A percentile compares a stretch with the other conserved stretches of the same genome.
Evolutionary conservation across 2,329 filamentous ascomycete species (phyloP).

Genomic region (Colletotrichum sp.): DNA sequence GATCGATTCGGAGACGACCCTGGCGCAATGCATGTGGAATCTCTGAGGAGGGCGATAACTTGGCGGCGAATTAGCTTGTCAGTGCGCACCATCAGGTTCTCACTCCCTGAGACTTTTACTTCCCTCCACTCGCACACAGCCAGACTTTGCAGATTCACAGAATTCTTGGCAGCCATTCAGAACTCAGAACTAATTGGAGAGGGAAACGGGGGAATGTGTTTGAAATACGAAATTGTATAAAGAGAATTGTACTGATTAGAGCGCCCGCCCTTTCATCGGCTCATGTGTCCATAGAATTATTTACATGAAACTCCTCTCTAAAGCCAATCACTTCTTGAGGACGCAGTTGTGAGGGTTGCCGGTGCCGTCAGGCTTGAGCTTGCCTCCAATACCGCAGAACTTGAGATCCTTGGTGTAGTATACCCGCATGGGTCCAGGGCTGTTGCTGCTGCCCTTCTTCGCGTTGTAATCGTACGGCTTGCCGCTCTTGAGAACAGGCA

Average conservation of each 20-base stretch:
- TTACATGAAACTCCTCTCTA: background rate
- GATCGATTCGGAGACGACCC: no score
- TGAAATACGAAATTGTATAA: background rate
- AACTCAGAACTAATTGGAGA: no score
- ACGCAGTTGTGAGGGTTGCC: background rate
- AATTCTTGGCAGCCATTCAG: no score
- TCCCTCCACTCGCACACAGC: no score
- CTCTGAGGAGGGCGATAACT: no score
- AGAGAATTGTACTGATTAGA: background rate
- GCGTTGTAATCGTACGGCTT: background rate
- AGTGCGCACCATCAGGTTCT: no score
- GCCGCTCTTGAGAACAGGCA: background rate
- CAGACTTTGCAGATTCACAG: no score
- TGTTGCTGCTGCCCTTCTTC: background rate
- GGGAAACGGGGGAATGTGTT: no score
- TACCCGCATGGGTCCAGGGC: background rate
- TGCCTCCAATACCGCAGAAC: background rate
- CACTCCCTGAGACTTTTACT: no score
- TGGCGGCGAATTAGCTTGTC: no score
- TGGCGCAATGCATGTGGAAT: no score
- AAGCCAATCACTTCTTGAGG: background rate
- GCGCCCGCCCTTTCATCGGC: background rate
- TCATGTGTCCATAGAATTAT: background rate
- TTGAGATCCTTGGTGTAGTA: background rate
- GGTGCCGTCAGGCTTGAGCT: background rate